Percentiles rank a stretch among this genome's conserved stretches.
Evolutionary conservation across 1,284 basidiomycete species (phyloP).

Genomic region (Mycosarcoma mackinlayi): DNA sequence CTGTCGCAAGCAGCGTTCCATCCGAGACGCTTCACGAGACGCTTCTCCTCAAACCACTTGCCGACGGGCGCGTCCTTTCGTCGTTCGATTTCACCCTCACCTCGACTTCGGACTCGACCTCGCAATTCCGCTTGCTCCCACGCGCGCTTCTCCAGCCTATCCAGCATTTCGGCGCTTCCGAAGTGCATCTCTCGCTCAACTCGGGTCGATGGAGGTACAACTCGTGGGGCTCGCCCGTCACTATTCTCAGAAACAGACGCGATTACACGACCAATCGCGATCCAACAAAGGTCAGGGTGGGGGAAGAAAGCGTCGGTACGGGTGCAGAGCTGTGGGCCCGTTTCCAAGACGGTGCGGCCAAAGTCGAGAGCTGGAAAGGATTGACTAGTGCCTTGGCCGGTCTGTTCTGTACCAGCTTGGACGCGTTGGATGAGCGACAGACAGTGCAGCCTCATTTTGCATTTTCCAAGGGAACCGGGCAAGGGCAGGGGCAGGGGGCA

Average conservation of each 20-base stretch:
- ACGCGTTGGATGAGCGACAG: slow-evolving; percentile 67
- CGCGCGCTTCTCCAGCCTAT: slow-evolving; percentile 86
- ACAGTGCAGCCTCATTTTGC: slow-evolving; percentile 42
- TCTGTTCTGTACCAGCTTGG: slow-evolving; percentile 91
- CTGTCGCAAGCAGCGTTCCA: not conserved
- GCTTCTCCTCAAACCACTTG: slow-evolving; percentile 78
- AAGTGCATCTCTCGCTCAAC: slow-evolving; percentile 85
- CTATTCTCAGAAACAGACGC: slow-evolving; percentile 1
- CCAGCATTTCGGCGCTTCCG: slow-evolving; percentile 82
- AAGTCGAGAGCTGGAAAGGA: slow-evolving; percentile 75
- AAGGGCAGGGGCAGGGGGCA: no score
- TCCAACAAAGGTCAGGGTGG: slow-evolving; percentile 19
- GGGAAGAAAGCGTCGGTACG: slow-evolving; percentile 77
- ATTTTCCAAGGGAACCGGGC: slow-evolving; percentile 16
- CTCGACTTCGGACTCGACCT: slow-evolving; percentile 29
- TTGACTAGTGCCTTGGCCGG: slow-evolving; percentile 89
- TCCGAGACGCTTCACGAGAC: slow-evolving; percentile 72
- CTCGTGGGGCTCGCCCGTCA: slow-evolving; percentile 73
- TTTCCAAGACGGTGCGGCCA: slow-evolving; percentile 70
- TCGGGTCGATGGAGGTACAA: slow-evolving; percentile 90
- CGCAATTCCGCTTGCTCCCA: slow-evolving; percentile 75
- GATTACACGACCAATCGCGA: slow-evolving; percentile 4
- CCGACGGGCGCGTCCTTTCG: slow-evolving; percentile 84
- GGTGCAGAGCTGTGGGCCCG: slow-evolving; percentile 89
- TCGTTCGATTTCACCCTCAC: slow-evolving; percentile 73